phyloP scores from a whole-genome alignment of 768 basidiomycete species.

The Lactarius pseudohatsudake region DNA sequence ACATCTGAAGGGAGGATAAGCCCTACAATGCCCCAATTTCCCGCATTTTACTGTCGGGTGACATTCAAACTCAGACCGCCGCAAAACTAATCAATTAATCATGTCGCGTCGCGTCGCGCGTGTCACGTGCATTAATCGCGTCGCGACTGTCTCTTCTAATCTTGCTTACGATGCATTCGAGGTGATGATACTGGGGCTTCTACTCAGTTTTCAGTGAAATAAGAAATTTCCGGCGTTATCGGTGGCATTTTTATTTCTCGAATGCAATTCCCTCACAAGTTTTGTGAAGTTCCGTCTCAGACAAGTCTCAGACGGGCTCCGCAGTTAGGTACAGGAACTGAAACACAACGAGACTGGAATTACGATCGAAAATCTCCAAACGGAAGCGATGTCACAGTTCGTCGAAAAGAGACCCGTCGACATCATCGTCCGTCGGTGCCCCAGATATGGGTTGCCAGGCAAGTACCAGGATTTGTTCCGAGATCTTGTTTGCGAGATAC shows the following conservation, averaged over 20 bases:
- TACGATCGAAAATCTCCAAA: not conserved
- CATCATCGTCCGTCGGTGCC: not conserved
- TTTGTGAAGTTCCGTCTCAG: not conserved
- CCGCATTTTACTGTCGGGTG: conserved; percentile 28
- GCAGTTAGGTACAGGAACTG: not conserved
- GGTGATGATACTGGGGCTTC: no score
- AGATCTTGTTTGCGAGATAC: conserved; percentile 34
- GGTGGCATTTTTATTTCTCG: not conserved
- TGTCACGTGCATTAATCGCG: conserved; percentile 27
- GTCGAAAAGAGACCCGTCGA: not conserved
- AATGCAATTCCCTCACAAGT: not conserved
- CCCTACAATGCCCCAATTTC: conserved; percentile 8
- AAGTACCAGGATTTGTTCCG: conserved; percentile 4
- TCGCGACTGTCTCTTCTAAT: conserved; percentile 30
- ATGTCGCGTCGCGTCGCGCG: conserved; percentile 22
- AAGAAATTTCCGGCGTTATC: not conserved
- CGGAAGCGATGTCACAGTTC: not conserved
- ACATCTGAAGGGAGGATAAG: conserved; percentile 21
- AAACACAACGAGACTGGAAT: not conserved
- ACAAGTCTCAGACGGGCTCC: no score
- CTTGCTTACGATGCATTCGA: conserved; percentile 12
- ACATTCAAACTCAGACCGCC: conserved; percentile 34
- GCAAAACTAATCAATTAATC: conserved; percentile 29
- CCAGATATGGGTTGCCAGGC: not conserved
- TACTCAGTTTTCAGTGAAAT: no score